Percentiles rank a stretch among this genome's conserved stretches.
Conservation (phyloP, 2,329 filamentous ascomycete species). For the Clarireedia paspali region DNA sequence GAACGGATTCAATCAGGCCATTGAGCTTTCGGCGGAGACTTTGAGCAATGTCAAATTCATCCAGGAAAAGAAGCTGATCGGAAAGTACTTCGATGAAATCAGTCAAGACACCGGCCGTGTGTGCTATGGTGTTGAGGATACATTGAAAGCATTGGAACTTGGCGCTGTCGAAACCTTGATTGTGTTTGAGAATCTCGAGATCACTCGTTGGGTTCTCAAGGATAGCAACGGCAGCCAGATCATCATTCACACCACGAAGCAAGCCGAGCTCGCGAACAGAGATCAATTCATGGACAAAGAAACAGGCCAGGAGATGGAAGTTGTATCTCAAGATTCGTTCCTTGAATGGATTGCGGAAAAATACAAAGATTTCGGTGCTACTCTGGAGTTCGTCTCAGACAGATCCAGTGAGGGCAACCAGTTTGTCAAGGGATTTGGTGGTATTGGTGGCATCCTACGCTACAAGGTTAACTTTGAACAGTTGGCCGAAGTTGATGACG, state of each 20-base stretch:
- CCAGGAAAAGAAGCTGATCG: conserved; percentile 99
- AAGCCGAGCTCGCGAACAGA: conserved; percentile 67
- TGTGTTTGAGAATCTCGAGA: conserved; percentile 94
- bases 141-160: conserved; percentile 89
- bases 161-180: conserved; percentile 93
- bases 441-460: conserved; percentile 91
- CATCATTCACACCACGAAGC: conserved; percentile 81
- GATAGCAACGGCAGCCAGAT: conserved; percentile 63
- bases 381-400: conserved; percentile 94
- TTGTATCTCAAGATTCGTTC: conserved; percentile 80
- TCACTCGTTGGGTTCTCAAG: conserved; percentile 88
- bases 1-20: conserved; percentile 99
- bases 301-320: conserved; percentile 95
- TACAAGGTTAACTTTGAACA: conserved; percentile 99
- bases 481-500: conserved; percentile 81
- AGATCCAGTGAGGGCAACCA: conserved; percentile 97
- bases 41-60: conserved; percentile 99
- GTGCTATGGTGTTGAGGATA: conserved; percentile 97
- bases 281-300: conserved; percentile 90
- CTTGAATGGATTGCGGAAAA: conserved; percentile 99
- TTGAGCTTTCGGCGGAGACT: conserved; percentile 90
- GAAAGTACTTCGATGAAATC: conserved; percentile 98
- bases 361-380: conserved; percentile 96
- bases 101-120: conserved; percentile 94
- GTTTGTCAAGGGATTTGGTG: conserved; percentile 99